Evolutionary conservation across 2,329 filamentous ascomycete genomes (phyloP).

Genomic region (Exophiala sp.): DNA sequence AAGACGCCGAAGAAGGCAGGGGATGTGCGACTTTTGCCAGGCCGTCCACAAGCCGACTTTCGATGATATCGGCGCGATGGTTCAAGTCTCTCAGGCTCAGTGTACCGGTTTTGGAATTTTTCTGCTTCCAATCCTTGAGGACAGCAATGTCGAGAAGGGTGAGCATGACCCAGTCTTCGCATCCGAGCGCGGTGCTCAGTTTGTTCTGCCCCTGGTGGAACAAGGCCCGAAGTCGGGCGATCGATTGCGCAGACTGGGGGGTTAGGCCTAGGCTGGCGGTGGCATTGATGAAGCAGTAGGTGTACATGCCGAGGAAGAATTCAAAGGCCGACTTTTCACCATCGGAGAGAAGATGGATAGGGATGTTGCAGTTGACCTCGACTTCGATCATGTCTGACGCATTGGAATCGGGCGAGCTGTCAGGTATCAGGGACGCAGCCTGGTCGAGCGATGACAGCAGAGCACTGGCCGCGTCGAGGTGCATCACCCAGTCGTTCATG

Average conservation of each 20-base stretch:
- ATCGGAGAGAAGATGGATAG: not conserved
- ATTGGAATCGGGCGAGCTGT: not conserved
- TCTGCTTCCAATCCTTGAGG: constrained; percentile 8
- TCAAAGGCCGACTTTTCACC: not conserved
- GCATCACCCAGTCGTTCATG: constrained; percentile 5
- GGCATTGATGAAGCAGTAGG: not conserved
- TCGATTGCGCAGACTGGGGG: not conserved
- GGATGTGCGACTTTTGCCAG: not conserved
- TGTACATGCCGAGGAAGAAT: constrained; percentile 2
- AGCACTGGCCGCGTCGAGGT: constrained; percentile 8
- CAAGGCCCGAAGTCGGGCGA: not conserved
- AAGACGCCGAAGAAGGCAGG: not conserved
- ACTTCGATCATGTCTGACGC: not conserved
- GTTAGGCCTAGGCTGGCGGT: not conserved
- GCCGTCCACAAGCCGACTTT: not conserved
- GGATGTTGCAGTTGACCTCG: not conserved
- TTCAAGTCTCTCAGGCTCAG: constrained; percentile 2
- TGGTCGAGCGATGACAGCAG: constrained; percentile 4
- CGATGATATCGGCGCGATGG: not conserved
- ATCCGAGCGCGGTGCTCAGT: not conserved
- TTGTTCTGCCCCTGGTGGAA: not conserved
- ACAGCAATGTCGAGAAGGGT: constrained; percentile 8
- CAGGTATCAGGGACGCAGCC: not conserved
- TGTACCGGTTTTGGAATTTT: not conserved
- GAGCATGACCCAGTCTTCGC: constrained; percentile 7